These are phyloP conservation scores for Linum usitatissimum DNA, from an alignment of 345 rosid genomes.

Conservation along the genomic window DNA sequence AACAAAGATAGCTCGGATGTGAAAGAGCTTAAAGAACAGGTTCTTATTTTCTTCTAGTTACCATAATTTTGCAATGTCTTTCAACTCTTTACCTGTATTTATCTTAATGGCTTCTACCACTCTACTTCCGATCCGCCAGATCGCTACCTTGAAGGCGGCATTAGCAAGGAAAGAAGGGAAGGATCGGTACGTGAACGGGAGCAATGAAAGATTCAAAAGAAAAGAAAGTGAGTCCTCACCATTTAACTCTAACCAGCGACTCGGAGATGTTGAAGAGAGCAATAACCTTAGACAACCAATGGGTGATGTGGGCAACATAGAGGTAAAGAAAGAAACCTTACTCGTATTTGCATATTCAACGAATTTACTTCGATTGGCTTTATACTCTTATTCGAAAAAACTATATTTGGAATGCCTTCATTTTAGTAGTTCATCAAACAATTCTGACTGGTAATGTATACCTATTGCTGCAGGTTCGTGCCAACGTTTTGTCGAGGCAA, in stretches of 20 bases:
- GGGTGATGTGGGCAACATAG: slow-evolving; percentile 57
- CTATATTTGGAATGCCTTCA: neutral
- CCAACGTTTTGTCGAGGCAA: slow-evolving; percentile 35
- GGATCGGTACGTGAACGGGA: slow-evolving; percentile 32
- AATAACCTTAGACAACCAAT: slow-evolving; percentile 38
- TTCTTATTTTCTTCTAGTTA: slow-evolving; percentile 9
- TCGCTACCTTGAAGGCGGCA: slow-evolving; percentile 75
- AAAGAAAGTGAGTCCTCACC: slow-evolving; percentile 41
- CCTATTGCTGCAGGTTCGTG: slow-evolving; percentile 33
- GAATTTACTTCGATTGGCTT: neutral
- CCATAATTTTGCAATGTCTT: neutral
- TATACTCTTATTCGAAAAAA: neutral
- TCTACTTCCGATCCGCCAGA: slow-evolving; percentile 26
- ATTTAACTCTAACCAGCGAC: slow-evolving; percentile 33
- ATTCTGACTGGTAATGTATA: neutral
- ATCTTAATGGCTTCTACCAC: neutral
- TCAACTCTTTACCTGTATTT: neutral
- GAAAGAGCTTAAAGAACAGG: slow-evolving; percentile 92
- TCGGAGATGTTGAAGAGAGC: slow-evolving; percentile 25
- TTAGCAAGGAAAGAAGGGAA: slow-evolving; percentile 59
- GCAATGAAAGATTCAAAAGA: slow-evolving; percentile 42
- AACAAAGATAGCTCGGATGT: slow-evolving; percentile 72
- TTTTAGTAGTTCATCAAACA: neutral
- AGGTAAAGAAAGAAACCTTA: slow-evolving; percentile 31
- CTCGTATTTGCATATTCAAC: neutral